Evolutionary conservation across 1,284 basidiomycete genomes (phyloP).

Genomic region (Ganoderma sinense): DNA sequence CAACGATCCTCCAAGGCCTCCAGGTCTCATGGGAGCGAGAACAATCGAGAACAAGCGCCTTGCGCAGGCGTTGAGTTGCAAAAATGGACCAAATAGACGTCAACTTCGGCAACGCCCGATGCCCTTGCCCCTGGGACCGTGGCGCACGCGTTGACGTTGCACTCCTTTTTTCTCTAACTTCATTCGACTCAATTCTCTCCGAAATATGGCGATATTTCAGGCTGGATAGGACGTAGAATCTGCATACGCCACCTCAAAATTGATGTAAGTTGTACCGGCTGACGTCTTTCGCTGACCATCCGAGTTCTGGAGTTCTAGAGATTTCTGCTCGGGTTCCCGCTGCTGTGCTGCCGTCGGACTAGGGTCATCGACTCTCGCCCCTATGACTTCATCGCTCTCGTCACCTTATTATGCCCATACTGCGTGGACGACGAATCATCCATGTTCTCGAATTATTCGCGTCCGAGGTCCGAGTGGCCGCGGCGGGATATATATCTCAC

Average conservation of each 20-base stretch:
- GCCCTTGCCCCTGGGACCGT: not conserved
- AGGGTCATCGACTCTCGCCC: not conserved
- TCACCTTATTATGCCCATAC: not conserved
- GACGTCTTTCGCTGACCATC: not conserved
- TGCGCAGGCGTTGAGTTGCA: not conserved
- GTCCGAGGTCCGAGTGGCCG: not conserved
- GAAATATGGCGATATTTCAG: too few species aligned
- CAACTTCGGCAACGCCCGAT: not conserved
- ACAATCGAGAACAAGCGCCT: constrained; percentile 7
- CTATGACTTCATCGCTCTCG: not conserved
- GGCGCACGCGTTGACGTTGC: not conserved
- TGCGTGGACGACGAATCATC: not conserved
- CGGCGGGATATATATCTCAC: not conserved
- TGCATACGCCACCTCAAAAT: not conserved
- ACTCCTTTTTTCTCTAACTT: not conserved
- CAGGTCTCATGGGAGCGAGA: not conserved
- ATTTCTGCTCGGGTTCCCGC: not conserved
- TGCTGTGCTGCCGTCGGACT: not conserved
- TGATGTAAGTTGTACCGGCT: not conserved
- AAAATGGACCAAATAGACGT: not conserved
- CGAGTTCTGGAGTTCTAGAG: not conserved
- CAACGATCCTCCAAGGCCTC: not conserved
- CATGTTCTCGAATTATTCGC: constrained; percentile 2
- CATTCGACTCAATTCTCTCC: not conserved
- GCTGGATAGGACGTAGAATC: too few species aligned